These are phyloP conservation scores for Hanseniaspora lindneri DNA, from an alignment of 805 yeast species.

Conservation along the genomic window DNA sequence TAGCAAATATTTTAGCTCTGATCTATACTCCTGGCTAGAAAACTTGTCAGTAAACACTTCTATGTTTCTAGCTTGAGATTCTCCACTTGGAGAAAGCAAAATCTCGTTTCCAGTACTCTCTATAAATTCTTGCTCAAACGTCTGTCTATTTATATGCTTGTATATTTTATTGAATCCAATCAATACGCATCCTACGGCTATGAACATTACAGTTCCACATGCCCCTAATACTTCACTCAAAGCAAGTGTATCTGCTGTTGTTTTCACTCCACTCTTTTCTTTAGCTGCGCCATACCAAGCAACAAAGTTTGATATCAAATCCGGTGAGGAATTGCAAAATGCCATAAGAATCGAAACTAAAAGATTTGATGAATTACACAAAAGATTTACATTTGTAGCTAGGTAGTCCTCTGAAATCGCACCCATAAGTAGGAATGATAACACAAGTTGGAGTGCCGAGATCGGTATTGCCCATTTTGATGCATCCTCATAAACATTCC, in stretches of 20 bases:
- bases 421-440: slow-evolving; percentile 28
- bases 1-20: background rate
- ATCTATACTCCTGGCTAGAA: background rate
- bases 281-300: slow-evolving; percentile 25
- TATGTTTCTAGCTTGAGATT: background rate
- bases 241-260: slow-evolving; percentile 24
- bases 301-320: slow-evolving; percentile 29
- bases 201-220: slow-evolving; percentile 30
- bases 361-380: slow-evolving; percentile 20
- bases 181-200: slow-evolving; percentile 28
- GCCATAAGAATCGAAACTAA: slow-evolving; percentile 27
- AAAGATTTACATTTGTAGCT: slow-evolving; percentile 27
- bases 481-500: slow-evolving; percentile 21
- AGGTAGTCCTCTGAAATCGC: slow-evolving; percentile 30
- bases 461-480: slow-evolving; percentile 20
- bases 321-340: slow-evolving; percentile 32
- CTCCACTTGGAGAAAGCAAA: no score
- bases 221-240: slow-evolving; percentile 31
- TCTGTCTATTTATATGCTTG: slow-evolving; percentile 10
- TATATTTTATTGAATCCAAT: slow-evolving; percentile 22
- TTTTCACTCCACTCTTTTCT: slow-evolving; percentile 4
- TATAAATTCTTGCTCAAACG: slow-evolving; percentile 1
- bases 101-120: no score
- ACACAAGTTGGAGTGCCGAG: slow-evolving; percentile 23
- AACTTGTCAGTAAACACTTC: background rate